Conservation (phyloP, 805 yeast species). For the Spathaspora boniae region DNA sequence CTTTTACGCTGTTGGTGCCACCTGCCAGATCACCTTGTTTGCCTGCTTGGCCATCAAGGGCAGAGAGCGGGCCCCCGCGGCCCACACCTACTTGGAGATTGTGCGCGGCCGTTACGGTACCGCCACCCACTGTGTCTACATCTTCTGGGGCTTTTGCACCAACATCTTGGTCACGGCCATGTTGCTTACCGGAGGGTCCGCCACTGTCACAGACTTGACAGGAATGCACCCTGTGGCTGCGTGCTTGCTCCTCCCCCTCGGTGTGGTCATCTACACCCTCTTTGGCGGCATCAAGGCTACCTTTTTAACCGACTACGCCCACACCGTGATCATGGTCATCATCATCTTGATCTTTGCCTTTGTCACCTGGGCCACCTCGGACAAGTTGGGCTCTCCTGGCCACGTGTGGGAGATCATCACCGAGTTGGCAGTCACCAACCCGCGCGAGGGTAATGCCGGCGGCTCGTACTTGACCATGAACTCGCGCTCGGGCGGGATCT, state of each 20-base stretch:
- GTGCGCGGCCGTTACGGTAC: conserved; percentile 77
- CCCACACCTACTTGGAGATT: conserved; percentile 88
- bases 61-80: conserved; percentile 85
- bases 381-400: conserved; percentile 75
- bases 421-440: conserved; percentile 54
- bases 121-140: conserved; percentile 63
- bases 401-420: conserved; percentile 72
- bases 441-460: conserved; percentile 74
- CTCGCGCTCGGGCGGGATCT: conserved; percentile 82
- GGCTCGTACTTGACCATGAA: conserved; percentile 90
- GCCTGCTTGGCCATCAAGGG: conserved; percentile 86
- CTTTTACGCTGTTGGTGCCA: conserved; percentile 88
- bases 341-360: conserved; percentile 81
- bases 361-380: conserved; percentile 69
- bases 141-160: conserved; percentile 82
- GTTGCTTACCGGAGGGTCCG: conserved; percentile 89
- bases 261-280: conserved; percentile 50
- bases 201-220: conserved; percentile 73
- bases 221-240: conserved; percentile 80
- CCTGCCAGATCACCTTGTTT: conserved; percentile 82
- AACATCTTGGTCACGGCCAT: conserved; percentile 89
- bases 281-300: conserved; percentile 47
- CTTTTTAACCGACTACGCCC: conserved; percentile 43
- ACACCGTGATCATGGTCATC: conserved; percentile 58
- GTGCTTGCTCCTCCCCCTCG: conserved; percentile 76